Conservation (phyloP, 2,329 filamentous ascomycete genomes). For the Fusarium sp. region DNA sequence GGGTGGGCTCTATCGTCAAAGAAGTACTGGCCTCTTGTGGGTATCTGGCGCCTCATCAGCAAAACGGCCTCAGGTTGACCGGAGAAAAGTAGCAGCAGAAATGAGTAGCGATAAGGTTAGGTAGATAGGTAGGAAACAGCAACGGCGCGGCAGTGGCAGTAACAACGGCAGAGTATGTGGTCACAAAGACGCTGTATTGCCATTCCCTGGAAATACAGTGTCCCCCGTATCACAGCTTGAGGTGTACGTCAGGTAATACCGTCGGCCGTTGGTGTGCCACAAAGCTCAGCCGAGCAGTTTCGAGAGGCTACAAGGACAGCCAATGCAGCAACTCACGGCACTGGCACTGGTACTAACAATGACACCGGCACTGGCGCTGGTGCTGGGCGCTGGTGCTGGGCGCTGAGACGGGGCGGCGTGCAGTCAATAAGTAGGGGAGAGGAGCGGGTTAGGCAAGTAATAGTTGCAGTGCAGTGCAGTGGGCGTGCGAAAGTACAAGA, state of each 20-base stretch:
- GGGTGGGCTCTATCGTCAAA: constrained; percentile 67
- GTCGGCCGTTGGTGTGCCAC: constrained; percentile 48
- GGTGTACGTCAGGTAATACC: constrained; percentile 46
- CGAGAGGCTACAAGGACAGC: constrained; percentile 45
- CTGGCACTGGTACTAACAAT: constrained; percentile 23
- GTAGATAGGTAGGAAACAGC: constrained; percentile 28
- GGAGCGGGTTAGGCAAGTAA: constrained; percentile 17
- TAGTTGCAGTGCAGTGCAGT: constrained; percentile 32
- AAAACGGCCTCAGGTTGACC: constrained; percentile 42
- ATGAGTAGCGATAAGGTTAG: constrained; percentile 24
- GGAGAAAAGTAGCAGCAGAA: constrained; percentile 33
- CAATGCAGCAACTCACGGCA: constrained; percentile 46
- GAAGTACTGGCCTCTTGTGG: constrained; percentile 66
- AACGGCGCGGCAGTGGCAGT: constrained; percentile 43
- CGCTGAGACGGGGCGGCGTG: constrained; percentile 31
- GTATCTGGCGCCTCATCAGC: constrained; percentile 61
- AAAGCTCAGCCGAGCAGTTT: constrained; percentile 45
- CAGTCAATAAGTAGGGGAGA: constrained; percentile 14
- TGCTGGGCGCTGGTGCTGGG: constrained; percentile 21
- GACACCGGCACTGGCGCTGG: constrained; percentile 14
- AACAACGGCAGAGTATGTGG: constrained; percentile 45
- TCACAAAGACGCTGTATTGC: constrained; percentile 51
- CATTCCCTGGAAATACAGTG: constrained; percentile 50
- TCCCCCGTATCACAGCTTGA: constrained; percentile 49
- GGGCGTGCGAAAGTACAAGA: constrained; percentile 29